phyloP scores from a whole-genome alignment of 2,329 filamentous ascomycete species.

The Cercospora sp. region DNA sequence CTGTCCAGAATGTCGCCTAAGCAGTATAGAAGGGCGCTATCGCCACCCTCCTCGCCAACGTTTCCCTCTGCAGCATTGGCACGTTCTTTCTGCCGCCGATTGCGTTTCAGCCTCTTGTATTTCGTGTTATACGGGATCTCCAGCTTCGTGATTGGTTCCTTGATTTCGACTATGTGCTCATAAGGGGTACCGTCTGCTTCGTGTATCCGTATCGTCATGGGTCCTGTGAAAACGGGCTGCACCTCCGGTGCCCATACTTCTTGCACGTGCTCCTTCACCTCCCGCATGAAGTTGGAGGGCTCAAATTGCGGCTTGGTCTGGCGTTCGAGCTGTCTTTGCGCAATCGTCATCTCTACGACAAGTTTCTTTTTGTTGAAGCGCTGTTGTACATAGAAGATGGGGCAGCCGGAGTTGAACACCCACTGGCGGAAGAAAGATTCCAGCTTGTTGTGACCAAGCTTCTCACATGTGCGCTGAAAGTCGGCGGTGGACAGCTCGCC shows the following conservation, averaged over 20 bases:
- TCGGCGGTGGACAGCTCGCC: slow-evolving; percentile 70
- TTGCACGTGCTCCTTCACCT: slow-evolving; percentile 77
- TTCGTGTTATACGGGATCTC: slow-evolving; percentile 99
- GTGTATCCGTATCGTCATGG: slow-evolving; percentile 97
- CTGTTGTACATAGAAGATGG: slow-evolving; percentile 80
- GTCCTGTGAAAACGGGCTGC: slow-evolving; percentile 78
- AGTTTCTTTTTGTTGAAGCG: slow-evolving; percentile 97
- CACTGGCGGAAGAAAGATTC: slow-evolving; percentile 94
- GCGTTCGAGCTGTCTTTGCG: slow-evolving; percentile 68
- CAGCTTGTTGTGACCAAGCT: slow-evolving; percentile 80
- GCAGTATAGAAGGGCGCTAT: slow-evolving; percentile 85
- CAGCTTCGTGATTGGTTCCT: slow-evolving; percentile 78
- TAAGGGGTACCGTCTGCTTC: slow-evolving; percentile 98
- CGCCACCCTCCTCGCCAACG: slow-evolving; percentile 52
- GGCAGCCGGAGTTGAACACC: slow-evolving; percentile 85
- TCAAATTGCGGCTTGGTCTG: slow-evolving; percentile 61
- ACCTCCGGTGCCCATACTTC: slow-evolving; percentile 63
- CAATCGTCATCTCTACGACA: slow-evolving; percentile 87
- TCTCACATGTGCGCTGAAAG: slow-evolving; percentile 84
- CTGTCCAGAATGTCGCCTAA: slow-evolving; percentile 86
- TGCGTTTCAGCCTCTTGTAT: slow-evolving; percentile 94
- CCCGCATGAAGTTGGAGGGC: slow-evolving; percentile 76
- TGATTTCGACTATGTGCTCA: slow-evolving; percentile 95
- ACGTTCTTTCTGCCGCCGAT: slow-evolving; percentile 77
- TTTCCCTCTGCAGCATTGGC: slow-evolving; percentile 63